Base-by-base conservation (phyloP, 371 early-diverging fungal species). In the Mortierella sp. region DNA sequence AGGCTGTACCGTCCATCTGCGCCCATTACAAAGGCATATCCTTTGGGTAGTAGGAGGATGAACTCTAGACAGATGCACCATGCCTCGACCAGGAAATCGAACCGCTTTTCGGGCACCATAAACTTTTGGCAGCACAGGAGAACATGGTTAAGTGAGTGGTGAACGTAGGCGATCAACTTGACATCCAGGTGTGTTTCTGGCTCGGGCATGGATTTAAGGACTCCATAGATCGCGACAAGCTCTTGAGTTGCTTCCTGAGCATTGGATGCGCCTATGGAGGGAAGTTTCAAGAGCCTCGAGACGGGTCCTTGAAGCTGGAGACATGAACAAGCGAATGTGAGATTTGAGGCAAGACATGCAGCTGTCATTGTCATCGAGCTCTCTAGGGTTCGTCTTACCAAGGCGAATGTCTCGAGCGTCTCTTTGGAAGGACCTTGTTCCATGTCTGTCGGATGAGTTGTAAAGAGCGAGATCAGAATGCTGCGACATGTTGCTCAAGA, bases 71-170 rank as follows among this genome's bases (percentile, higher is more conserved):
- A 64, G 13, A 46, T 46, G 44, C 64, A 57, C 76, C 76, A 76
- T 6, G 77, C 45, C 13, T 76, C 77, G 0, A 69, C 62, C 28
- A 76, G n/a, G 21, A 64, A 76, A 54, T 76, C 77, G 41, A 76
- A 69, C 19, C 77, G 61, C 17, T 60, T 68, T 19, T 63, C 53
- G 0, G 27, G 60, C 5, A 45, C 17, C 50, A 57, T 57, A 77
- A 83, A 65, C 40, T 65, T 39, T 50, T 82, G 41, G 74, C 85
- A 60, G 76, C 81, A 48, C 58, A 72, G 17, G 70, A 83, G 54
- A 57, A 82, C 40, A 58, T 63, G 60, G 54, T 72, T 40, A 37
- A 74, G 60, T 8, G 70, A 22, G 9, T 66, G 61, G 22, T 59
- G 53, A 34, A 66, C 29, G 40, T 76, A 68, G 19, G 44, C 50